A percentile compares a stretch with the other conserved stretches of the same genome.
Conservation (phyloP, 148 eudicot species). For the Arctostaphylos glauca region DNA sequence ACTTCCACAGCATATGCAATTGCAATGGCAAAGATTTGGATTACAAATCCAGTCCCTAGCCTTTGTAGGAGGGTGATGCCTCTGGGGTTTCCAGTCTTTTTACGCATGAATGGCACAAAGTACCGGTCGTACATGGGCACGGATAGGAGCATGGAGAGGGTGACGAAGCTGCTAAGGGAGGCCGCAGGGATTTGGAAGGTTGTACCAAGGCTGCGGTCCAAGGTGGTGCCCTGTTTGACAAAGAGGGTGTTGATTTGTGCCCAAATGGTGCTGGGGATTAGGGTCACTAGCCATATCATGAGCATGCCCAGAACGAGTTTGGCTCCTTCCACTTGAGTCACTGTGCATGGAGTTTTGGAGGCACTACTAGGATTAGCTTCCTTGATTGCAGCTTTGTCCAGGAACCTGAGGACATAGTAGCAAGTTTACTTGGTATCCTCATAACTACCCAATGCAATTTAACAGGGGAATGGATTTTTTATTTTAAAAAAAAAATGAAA, state of each 20-base stretch:
- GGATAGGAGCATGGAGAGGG: slow-evolving; percentile 63
- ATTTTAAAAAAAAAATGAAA: not conserved
- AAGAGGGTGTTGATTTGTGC: slow-evolving; percentile 88
- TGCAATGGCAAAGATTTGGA: slow-evolving; percentile 68
- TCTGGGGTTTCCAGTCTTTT: slow-evolving; percentile 59
- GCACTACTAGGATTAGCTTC: slow-evolving; percentile 24
- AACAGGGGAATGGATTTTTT: not conserved
- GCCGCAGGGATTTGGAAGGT: slow-evolving; percentile 74
- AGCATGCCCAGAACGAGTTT: slow-evolving; percentile 76
- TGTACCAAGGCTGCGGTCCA: slow-evolving; percentile 52
- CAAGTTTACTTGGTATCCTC: not conserved
- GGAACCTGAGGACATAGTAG: slow-evolving; percentile 45
- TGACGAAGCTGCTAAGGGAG: slow-evolving; percentile 74
- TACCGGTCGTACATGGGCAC: slow-evolving; percentile 77
- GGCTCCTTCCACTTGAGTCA: slow-evolving; percentile 76
- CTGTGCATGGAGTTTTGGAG: slow-evolving; percentile 51
- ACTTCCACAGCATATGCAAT: slow-evolving; percentile 60
- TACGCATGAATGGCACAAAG: slow-evolving; percentile 68
- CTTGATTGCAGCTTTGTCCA: slow-evolving; percentile 75
- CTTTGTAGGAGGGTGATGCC: slow-evolving; percentile 78
- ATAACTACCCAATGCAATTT: not conserved
- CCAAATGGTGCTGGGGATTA: slow-evolving; percentile 88
- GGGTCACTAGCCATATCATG: slow-evolving; percentile 67
- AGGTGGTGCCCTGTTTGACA: slow-evolving; percentile 84
- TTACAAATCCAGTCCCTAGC: slow-evolving; percentile 64